Conservation (phyloP, 352 stramenopile species). For the Thalassiosira livingstoniorum region DNA sequence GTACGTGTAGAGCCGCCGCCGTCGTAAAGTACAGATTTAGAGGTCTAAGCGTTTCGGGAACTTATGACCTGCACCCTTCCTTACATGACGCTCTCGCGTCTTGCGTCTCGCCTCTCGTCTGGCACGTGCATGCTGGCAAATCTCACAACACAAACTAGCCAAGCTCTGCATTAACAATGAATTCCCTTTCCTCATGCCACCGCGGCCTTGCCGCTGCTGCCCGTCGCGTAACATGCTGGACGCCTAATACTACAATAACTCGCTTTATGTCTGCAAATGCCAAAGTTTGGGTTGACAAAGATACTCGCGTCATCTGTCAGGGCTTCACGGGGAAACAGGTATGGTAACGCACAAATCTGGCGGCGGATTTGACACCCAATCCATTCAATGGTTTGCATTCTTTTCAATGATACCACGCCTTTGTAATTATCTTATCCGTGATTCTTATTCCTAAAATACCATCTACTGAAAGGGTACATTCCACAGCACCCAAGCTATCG, state of each 20-base stretch:
- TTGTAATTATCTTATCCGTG: conserved; percentile 18
- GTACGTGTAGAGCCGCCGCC: too few relatives aligned
- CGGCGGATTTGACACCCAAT: not conserved
- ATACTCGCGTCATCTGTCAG: conserved; percentile 99
- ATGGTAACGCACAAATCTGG: not conserved
- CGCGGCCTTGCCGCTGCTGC: conserved; percentile 5
- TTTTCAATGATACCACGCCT: not conserved
- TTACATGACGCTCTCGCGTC: too few relatives aligned
- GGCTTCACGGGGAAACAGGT: conserved; percentile 99
- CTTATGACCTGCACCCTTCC: too few relatives aligned
- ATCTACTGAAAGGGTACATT: conserved; percentile 92
- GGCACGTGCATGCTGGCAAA: too few relatives aligned
- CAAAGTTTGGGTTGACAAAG: conserved; percentile 99
- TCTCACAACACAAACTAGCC: too few relatives aligned
- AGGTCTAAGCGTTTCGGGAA: too few relatives aligned
- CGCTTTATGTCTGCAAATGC: conserved; percentile 91
- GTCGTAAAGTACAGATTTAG: too few relatives aligned
- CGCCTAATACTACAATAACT: not conserved
- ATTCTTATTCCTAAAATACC: conserved; percentile 4
- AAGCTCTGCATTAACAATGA: too few relatives aligned
- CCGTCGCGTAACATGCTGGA: too few relatives aligned
- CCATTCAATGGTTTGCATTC: not conserved
- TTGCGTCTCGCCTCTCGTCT: too few relatives aligned
- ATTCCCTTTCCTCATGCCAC: conserved; percentile 28
- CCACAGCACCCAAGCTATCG: conserved; percentile 97